Percentiles rank a stretch among this genome's conserved stretches.
These are phyloP conservation scores for Lepidium didymum DNA, from an alignment of 345 rosid species.

Conservation along the genomic window DNA sequence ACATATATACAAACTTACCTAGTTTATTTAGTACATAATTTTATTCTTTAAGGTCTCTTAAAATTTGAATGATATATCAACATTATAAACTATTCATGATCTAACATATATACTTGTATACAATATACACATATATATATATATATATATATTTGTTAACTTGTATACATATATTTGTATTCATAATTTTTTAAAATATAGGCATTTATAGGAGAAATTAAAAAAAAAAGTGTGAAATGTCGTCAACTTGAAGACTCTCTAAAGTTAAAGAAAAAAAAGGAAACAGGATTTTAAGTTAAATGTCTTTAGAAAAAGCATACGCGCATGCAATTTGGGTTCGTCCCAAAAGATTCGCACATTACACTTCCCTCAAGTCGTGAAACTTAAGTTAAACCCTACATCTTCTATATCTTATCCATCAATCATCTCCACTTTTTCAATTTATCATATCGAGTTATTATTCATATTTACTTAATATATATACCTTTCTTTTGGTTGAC, in stretches of 20 bases:
- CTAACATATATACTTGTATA: no score
- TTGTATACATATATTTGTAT: no score
- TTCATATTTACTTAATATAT: not conserved
- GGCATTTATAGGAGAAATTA: not conserved
- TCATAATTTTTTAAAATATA: no score
- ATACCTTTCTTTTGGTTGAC: not conserved
- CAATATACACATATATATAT: no score
- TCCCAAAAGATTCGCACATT: slow-evolving; percentile 26
- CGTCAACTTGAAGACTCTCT: slow-evolving; percentile 22
- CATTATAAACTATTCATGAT: not conserved
- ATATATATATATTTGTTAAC: no score
- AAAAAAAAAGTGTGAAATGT: not conserved
- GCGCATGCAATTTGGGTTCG: slow-evolving; percentile 31
- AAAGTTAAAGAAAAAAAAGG: not conserved
- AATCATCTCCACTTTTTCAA: not conserved
- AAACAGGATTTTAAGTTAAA: not conserved
- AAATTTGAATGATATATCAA: not conserved
- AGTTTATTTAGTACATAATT: not conserved
- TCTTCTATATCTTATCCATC: slow-evolving; percentile 13
- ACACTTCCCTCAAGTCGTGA: slow-evolving; percentile 18
- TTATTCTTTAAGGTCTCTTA: not conserved
- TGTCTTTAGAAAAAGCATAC: slow-evolving; percentile 30
- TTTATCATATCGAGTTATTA: not conserved
- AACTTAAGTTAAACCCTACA: slow-evolving; percentile 23
- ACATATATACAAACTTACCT: not conserved